These are phyloP conservation scores for Flaveria ramosissima DNA, from an alignment of 129 eudicot genomes.

Conservation along the genomic window DNA sequence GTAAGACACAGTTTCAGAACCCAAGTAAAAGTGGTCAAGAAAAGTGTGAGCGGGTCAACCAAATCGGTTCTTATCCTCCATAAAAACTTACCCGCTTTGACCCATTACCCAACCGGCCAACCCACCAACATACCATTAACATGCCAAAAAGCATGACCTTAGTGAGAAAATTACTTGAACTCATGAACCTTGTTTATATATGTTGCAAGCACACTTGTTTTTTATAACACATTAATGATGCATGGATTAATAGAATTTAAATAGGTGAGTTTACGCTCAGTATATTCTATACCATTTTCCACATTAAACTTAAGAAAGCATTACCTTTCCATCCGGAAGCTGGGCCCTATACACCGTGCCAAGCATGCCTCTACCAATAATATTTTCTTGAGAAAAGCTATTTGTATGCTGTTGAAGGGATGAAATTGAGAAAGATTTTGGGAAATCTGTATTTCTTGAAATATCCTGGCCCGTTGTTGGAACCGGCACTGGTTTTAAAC, in stretches of 20 bases:
- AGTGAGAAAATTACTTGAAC: not conserved
- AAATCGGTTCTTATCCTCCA: not conserved
- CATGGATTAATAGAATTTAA: not conserved
- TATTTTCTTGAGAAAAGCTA: conserved; percentile 76
- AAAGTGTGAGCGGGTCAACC: not conserved
- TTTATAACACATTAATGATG: not conserved
- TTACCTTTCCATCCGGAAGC: conserved; percentile 72
- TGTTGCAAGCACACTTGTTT: not conserved
- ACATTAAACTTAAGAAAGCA: not conserved
- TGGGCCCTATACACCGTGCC: conserved; percentile 61
- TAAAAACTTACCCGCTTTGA: not conserved
- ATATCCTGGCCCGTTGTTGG: conserved; percentile 30
- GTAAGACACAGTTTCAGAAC: not conserved
- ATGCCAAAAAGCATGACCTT: not conserved
- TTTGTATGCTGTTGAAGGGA: conserved; percentile 61
- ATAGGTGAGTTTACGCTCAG: not conserved
- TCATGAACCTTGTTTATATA: not conserved
- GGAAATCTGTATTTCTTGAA: conserved; percentile 37
- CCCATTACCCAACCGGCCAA: not conserved
- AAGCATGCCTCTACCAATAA: conserved; percentile 60
- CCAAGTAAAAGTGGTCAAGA: not conserved
- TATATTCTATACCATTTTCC: not conserved
- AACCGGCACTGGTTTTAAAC: conserved; percentile 43
- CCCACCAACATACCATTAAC: not conserved
- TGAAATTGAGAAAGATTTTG: conserved; percentile 60